Evolutionary conservation across 2,329 filamentous ascomycete genomes (phyloP).

Genomic region (Calonectria henricotiae): DNA sequence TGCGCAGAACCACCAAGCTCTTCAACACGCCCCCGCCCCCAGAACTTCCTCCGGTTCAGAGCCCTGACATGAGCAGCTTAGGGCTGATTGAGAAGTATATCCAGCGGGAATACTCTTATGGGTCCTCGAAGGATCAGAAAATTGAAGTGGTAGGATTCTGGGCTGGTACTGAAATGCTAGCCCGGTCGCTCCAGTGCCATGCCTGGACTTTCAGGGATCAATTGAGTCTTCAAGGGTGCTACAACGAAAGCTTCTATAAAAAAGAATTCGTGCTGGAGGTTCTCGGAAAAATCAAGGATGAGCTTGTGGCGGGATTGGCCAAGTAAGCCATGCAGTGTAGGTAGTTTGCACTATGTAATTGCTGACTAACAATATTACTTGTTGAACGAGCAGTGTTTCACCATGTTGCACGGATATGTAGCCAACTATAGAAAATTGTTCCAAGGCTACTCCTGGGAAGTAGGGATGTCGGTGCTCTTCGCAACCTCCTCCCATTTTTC

Average conservation of each 20-base stretch:
- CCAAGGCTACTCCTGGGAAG: background rate
- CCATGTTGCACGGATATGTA: background rate
- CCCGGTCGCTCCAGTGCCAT: conserved; percentile 51
- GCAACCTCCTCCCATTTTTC: conserved; percentile 67
- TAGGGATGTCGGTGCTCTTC: conserved; percentile 63
- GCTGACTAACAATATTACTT: conserved; percentile 2
- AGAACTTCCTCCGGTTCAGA: conserved; percentile 50
- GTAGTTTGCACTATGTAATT: background rate
- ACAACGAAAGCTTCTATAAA: conserved; percentile 55
- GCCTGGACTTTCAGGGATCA: conserved; percentile 56
- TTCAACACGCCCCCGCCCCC: conserved; percentile 39
- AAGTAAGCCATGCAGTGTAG: background rate
- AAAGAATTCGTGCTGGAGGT: conserved; percentile 49
- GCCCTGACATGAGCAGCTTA: conserved; percentile 54
- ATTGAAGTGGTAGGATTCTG: conserved; percentile 51
- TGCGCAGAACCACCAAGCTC: conserved; percentile 41
- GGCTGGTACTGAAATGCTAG: conserved; percentile 55
- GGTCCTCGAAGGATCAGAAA: conserved; percentile 34
- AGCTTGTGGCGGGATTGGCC: conserved; percentile 35
- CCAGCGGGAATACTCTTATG: conserved; percentile 47
- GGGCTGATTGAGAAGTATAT: conserved; percentile 50
- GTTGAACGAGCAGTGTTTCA: background rate
- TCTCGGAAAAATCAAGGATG: conserved; percentile 41
- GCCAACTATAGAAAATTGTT: background rate
- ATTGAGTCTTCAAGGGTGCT: conserved; percentile 54